Conservation (phyloP, 805 yeast genomes). For the Cyberlindnera nakhonratchasimensis region DNA sequence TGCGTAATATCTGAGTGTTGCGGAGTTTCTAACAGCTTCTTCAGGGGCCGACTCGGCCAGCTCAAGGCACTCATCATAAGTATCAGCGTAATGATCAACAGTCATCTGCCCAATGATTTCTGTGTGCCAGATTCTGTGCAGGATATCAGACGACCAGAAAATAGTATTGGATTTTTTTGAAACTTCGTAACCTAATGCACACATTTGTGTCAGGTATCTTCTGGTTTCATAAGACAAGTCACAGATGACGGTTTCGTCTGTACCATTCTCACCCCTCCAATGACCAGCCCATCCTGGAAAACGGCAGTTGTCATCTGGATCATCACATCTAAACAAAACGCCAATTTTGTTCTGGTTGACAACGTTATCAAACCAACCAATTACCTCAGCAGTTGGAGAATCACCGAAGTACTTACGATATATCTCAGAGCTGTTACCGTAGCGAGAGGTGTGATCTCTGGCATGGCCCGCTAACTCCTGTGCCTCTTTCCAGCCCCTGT, state of each 20-base stretch:
- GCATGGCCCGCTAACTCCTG: constrained; percentile 34
- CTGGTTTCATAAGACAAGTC: constrained; percentile 36
- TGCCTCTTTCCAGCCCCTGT: constrained; percentile 32
- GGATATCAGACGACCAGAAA: constrained; percentile 36
- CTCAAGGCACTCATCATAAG: constrained; percentile 32
- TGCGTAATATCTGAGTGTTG: constrained; percentile 30
- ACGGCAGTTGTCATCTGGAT: constrained; percentile 36
- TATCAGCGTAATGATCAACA: constrained; percentile 37
- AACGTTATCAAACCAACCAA: constrained; percentile 35
- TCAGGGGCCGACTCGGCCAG: constrained; percentile 32
- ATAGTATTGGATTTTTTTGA: constrained; percentile 26
- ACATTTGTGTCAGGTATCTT: constrained; percentile 31
- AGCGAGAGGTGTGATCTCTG: constrained; percentile 33
- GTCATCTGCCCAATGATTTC: constrained; percentile 30
- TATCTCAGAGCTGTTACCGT: constrained; percentile 32
- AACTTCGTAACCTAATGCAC: constrained; percentile 34
- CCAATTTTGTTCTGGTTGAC: constrained; percentile 34
- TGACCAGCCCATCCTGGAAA: constrained; percentile 38
- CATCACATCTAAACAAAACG: constrained; percentile 38
- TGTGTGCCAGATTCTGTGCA: constrained; percentile 39
- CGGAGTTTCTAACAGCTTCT: constrained; percentile 36
- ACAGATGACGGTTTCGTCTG: constrained; percentile 40
- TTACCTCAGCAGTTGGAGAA: constrained; percentile 34
- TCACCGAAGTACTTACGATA: constrained; percentile 38
- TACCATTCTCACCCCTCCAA: constrained; percentile 34